phyloP scores from a whole-genome alignment of 2,329 filamentous ascomycete species.

The Hypoxylon sp. region DNA sequence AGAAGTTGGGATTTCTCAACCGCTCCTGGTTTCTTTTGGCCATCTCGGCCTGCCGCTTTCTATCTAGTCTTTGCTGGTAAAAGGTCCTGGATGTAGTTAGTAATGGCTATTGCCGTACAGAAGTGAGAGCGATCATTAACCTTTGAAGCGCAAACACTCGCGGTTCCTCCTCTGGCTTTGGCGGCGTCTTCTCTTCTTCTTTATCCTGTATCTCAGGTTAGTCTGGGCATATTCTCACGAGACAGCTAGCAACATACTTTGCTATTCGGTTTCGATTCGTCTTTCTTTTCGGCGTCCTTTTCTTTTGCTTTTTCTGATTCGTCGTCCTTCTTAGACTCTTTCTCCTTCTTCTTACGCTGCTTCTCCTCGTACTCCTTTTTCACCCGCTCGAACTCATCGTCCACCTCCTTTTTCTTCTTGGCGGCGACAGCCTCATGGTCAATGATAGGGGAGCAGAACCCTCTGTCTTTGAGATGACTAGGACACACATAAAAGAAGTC shows the following conservation, averaged over 20 bases:
- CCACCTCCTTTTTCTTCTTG: constrained; percentile 70
- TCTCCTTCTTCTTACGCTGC: constrained; percentile 72
- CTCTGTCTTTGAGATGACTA: constrained; percentile 80
- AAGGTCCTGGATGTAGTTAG: constrained; percentile 69
- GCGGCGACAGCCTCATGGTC: constrained; percentile 71
- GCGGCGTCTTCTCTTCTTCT: constrained; percentile 43
- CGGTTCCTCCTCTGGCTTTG: constrained; percentile 67
- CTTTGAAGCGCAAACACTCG: constrained; percentile 85
- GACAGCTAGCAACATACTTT: constrained; percentile 45
- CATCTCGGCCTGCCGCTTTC: constrained; percentile 77
- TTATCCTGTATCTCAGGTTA: constrained; percentile 54
- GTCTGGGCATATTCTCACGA: constrained; percentile 40
- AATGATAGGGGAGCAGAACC: constrained; percentile 79
- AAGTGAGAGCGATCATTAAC: constrained; percentile 51
- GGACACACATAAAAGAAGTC: constrained; percentile 95
- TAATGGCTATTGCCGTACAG: not conserved
- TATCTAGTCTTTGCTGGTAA: constrained; percentile 83
- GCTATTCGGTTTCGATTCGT: constrained; percentile 44
- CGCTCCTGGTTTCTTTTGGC: constrained; percentile 84
- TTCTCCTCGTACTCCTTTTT: constrained; percentile 82
- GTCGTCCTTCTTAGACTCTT: constrained; percentile 66
- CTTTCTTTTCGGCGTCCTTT: constrained; percentile 54
- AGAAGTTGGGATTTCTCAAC: constrained; percentile 77
- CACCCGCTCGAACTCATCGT: constrained; percentile 69
- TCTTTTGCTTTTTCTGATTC: constrained; percentile 57